These are phyloP conservation scores for Arabidopsis arenosa DNA, from an alignment of 345 rosid species.

Conservation along the genomic window DNA sequence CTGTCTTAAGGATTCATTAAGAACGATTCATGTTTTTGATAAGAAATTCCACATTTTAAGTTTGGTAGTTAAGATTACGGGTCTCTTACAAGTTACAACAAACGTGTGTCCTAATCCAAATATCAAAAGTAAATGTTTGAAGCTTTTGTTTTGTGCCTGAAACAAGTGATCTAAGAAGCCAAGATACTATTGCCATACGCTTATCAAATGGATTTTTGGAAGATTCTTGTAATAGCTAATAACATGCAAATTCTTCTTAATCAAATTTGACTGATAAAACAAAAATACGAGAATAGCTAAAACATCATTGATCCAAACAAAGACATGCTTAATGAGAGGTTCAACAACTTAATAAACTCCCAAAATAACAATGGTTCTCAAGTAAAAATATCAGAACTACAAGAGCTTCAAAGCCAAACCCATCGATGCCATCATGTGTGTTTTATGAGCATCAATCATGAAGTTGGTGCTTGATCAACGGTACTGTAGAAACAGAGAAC, in stretches of 20 bases:
- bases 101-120: no score
- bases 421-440: neutral
- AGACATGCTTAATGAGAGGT: constrained; percentile 10
- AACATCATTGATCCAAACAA: neutral
- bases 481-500: constrained; percentile 22
- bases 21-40: no score
- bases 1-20: no score
- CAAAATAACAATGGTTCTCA: constrained; percentile 1
- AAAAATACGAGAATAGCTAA: neutral
- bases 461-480: constrained; percentile 13
- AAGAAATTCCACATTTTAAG: no score
- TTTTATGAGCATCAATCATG: constrained; percentile 2
- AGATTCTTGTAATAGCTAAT: no score
- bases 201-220: no score
- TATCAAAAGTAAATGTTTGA: no score
- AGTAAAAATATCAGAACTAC: constrained; percentile 6
- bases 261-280: neutral
- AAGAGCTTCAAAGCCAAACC: neutral
- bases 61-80: no score
- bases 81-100: no score
- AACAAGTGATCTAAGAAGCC: no score
- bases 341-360: constrained; percentile 18
- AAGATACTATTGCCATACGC: no score
- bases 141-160: no score
- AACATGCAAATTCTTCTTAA: neutral